Base-by-base conservation (phyloP, 2,329 filamentous ascomycete genomes). In the Passalora sequoiae region DNA sequence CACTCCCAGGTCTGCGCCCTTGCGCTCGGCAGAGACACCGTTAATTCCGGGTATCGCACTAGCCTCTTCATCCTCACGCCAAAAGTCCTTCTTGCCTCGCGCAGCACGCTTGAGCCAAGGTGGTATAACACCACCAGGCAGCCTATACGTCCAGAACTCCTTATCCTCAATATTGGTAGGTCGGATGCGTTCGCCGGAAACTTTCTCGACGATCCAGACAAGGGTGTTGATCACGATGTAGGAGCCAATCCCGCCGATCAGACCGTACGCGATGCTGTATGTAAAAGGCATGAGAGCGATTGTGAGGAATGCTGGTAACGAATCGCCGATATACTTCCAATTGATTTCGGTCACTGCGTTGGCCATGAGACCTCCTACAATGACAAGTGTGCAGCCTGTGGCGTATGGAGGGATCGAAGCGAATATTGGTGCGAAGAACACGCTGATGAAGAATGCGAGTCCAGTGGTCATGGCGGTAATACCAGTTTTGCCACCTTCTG, bases 351-450 rank as follows among this genome's bases (percentile, higher is more conserved):
- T 78, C 9, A 85, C 84, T 1, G 85, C 76, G 49, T 80, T 77
- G 44, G 83, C 80, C 88, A 94, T 94, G 75, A 94, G 83, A 15
- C 82, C 81, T n/a, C 88, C 88, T 42, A 94, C 86, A 28, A 94
- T 80, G 55, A 94, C 76, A 19, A 94, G 75, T n/a, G 89, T 89
- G 62, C 84, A 89, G 36, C 88, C 88, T 0, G 88, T 94, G 2
- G 88, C 88, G 86, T 86, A 94, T 0, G 87, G 83, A 4, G 88
- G 88, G 45, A 94, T 92, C 0, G 85, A 89, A 7, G 88, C 87
- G 60, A 94, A 94, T 44, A 94, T 91, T 0, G 88, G 88, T 0
- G 88, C 87, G 62, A 94, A 94, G 73, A 94, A 94, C 49, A 94
- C 77, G 44, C 85, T 80, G 61, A 94, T 79, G 69, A 94, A 84